These are phyloP conservation scores for Danielia reshetovae DNA, from an alignment of 805 yeast genomes.

Conservation along the genomic window DNA sequence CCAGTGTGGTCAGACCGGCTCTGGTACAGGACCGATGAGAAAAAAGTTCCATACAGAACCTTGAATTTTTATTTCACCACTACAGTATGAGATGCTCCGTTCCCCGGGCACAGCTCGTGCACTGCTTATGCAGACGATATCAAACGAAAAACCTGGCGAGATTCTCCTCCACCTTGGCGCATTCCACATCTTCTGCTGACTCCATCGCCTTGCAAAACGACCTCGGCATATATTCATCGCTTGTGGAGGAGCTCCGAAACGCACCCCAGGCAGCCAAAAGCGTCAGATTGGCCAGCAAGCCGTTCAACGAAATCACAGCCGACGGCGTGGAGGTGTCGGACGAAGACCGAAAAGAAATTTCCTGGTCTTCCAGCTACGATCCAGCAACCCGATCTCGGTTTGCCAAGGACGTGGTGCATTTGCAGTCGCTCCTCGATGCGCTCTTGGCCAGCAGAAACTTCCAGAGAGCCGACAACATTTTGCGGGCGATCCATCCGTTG, in stretches of 20 bases:
- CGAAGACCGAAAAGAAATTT: slow-evolving; percentile 11
- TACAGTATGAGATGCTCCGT: no score
- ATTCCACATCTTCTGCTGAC: neutral
- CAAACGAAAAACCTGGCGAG: neutral
- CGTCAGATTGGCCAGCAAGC: slow-evolving; percentile 6
- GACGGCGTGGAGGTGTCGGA: slow-evolving; percentile 8
- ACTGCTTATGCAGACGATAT: slow-evolving; percentile 1
- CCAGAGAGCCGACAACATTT: slow-evolving; percentile 65
- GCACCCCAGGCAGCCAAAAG: slow-evolving; percentile 1
- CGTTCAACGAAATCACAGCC: slow-evolving; percentile 14
- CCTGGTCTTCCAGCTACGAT: slow-evolving; percentile 42
- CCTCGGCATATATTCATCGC: slow-evolving; percentile 9
- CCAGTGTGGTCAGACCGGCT: no score
- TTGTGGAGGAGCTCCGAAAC: slow-evolving; percentile 14
- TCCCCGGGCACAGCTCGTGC: neutral
- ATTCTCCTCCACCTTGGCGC: neutral
- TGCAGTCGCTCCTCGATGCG: slow-evolving; percentile 78
- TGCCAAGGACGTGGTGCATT: slow-evolving; percentile 57
- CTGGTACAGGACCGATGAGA: no score
- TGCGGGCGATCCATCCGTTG: slow-evolving; percentile 57
- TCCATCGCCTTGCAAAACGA: slow-evolving; percentile 7
- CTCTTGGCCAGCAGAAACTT: slow-evolving; percentile 63
- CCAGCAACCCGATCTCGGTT: slow-evolving; percentile 39
- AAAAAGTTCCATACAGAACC: no score
- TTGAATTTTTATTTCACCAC: no score